These are phyloP conservation scores for Kodamaea neixiangensis DNA, from an alignment of 805 yeast genomes.

Conservation along the genomic window DNA sequence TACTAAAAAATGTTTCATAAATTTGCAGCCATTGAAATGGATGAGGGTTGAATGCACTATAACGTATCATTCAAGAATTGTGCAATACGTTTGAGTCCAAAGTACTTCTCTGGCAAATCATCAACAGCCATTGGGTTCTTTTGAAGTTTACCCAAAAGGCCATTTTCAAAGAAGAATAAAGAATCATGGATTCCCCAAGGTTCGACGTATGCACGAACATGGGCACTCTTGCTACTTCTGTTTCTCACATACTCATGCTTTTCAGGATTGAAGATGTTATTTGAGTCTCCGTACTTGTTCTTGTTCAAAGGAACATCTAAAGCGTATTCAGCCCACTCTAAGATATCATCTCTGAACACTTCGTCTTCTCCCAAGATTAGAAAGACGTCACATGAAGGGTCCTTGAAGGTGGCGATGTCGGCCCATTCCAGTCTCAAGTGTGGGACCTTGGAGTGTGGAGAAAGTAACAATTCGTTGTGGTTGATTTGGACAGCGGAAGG, in stretches of 20 bases:
- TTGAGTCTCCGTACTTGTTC: conserved; percentile 28
- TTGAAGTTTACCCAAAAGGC: conserved; percentile 17
- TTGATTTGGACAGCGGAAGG: conserved; percentile 3
- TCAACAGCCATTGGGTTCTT: conserved; percentile 6
- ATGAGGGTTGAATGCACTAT: too few species aligned
- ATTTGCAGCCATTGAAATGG: background rate
- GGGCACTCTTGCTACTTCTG: conserved; percentile 20
- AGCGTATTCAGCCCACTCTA: conserved; percentile 36
- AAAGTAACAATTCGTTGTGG: conserved; percentile 15
- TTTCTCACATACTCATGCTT: conserved; percentile 24
- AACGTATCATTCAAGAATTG: conserved; percentile 27
- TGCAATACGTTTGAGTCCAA: conserved; percentile 26
- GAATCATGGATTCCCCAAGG: conserved; percentile 43
- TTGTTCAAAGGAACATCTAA: conserved; percentile 28
- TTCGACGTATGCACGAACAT: conserved; percentile 25
- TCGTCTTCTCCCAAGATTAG: conserved; percentile 45
- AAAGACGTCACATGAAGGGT: conserved; percentile 28
- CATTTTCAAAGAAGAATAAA: conserved; percentile 28
- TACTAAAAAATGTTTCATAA: background rate
- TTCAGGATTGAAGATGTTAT: conserved; percentile 18
- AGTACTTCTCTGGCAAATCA: conserved; percentile 18
- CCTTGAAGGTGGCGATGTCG: conserved; percentile 31
- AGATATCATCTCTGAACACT: conserved; percentile 40
- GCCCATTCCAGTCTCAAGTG: conserved; percentile 32
- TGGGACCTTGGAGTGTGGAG: conserved; percentile 30